phyloP scores from a whole-genome alignment of 345 rosid genomes.

The Cardiospermum halicacabum region DNA sequence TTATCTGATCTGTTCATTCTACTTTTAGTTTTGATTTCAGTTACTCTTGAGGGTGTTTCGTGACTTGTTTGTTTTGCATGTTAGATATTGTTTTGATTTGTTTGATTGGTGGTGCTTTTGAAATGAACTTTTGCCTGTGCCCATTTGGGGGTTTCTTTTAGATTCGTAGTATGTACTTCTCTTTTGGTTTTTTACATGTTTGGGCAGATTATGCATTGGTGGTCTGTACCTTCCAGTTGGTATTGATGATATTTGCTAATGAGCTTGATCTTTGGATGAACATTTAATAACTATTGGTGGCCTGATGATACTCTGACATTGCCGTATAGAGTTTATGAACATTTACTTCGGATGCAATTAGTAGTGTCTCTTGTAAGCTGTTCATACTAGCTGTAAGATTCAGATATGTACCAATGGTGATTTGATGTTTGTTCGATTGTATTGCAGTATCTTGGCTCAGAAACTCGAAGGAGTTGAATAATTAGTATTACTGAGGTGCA shows the following conservation, averaged over 20 bases:
- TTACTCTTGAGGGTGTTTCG: not conserved
- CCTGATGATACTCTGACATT: not conserved
- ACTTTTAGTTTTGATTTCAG: not conserved
- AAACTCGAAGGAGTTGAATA: not conserved
- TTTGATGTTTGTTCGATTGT: not conserved
- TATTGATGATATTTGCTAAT: not conserved
- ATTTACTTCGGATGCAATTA: constrained; percentile 2
- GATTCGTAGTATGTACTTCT: not conserved
- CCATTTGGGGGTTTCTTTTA: not conserved
- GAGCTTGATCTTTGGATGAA: not conserved
- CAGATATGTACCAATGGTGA: not conserved
- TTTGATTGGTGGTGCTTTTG: not conserved
- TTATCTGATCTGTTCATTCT: not conserved
- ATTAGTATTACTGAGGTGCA: not conserved
- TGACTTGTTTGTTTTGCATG: not conserved
- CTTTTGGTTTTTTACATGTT: not conserved
- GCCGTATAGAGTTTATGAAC: not conserved
- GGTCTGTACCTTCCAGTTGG: no score
- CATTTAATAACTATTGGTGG: not conserved
- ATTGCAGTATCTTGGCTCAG: not conserved
- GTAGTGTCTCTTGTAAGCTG: not conserved
- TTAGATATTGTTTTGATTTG: no score
- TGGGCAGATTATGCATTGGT: not conserved
- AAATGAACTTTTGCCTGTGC: not conserved
- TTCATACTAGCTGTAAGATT: not conserved